Evolutionary conservation across 768 basidiomycete species (phyloP), one percentile per base, ranked within the genome.

Genomic region (Lanmaoa rubissima): DNA sequence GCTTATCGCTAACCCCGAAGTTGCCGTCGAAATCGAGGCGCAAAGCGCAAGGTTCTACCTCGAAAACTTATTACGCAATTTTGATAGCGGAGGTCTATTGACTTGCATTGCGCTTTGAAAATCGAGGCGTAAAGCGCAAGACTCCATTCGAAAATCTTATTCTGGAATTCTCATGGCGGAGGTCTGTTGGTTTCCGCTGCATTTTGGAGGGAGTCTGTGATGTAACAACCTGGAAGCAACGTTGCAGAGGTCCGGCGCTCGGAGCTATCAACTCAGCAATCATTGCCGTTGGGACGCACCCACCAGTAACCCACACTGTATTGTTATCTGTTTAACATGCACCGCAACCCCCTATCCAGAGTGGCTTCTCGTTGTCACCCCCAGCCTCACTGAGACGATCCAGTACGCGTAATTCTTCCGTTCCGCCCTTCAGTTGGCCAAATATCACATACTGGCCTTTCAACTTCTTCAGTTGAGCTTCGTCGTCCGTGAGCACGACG

Each of bases 401-500:
- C 31, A 80, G 62, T 0, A 75, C 67, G 5, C 71, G 70, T 52
- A 64, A 63, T 10, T 69, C 74, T 3, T 66, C 67, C 24, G n/a
- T 50, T 43, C 75, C 63, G 56, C 71, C 73, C 7, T 64, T 68
- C 32, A 78, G 59, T 51, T 72, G 63, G 6, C 76, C 79, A 58
- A 79, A 82, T 5, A 74, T 73, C 50, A 77, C 78, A 56, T 81
- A 79, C 61, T 78, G 80, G 40, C 79, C 79, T n/a, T 73, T 74
- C 46, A 82, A 61, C 66, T 79, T 84, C 43, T 73, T 69, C 42
- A 79, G 70, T 54, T 69, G 71, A 31, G 62, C 59, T 24, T 78
- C 72, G 35, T 78, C 74, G 47, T 74, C 69, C 2, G 78, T 72
- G 36, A 82, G 74, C 19, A 79, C 75, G 55, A 82, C 63, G 54